Conservation (phyloP, 2,329 filamentous ascomycete species). For the Sporothrix globosa region DNA sequence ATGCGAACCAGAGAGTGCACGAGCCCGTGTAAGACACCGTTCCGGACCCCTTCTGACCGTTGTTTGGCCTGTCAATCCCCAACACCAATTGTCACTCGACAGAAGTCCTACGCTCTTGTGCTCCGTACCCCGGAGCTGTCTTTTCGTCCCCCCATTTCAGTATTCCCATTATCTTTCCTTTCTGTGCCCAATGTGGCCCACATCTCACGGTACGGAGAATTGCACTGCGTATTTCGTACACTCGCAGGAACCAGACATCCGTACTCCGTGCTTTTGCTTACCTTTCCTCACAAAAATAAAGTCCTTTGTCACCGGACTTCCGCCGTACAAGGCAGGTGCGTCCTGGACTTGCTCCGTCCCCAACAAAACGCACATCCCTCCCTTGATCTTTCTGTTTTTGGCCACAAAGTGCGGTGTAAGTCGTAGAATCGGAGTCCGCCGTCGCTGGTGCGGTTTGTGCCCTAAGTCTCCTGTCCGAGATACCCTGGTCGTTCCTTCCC, state of each 20-base stretch:
- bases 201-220: constrained; percentile 5
- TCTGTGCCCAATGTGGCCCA: constrained; percentile 4
- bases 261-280: neutral
- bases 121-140: neutral
- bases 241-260: constrained; percentile 16
- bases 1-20: constrained; percentile 7
- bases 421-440: constrained; percentile 14
- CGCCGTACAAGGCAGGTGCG: constrained; percentile 12
- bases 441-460: constrained; percentile 11
- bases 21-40: constrained; percentile 9
- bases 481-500: neutral
- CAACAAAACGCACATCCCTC: constrained; percentile 21
- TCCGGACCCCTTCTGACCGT: constrained; percentile 1
- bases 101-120: constrained; percentile 13
- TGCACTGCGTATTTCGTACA: neutral
- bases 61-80: constrained; percentile 10
- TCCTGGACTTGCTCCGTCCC: neutral
- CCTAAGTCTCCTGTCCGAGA: constrained; percentile 11
- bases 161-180: neutral
- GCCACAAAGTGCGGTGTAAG: constrained; percentile 26
- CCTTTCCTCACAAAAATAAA: no score
- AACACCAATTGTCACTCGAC: constrained; percentile 15
- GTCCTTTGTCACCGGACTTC: neutral
- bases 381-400: constrained; percentile 15
- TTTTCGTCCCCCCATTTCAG: neutral